Conservation (phyloP, 2,329 filamentous ascomycete genomes). For the Aspergillus sp. region DNA sequence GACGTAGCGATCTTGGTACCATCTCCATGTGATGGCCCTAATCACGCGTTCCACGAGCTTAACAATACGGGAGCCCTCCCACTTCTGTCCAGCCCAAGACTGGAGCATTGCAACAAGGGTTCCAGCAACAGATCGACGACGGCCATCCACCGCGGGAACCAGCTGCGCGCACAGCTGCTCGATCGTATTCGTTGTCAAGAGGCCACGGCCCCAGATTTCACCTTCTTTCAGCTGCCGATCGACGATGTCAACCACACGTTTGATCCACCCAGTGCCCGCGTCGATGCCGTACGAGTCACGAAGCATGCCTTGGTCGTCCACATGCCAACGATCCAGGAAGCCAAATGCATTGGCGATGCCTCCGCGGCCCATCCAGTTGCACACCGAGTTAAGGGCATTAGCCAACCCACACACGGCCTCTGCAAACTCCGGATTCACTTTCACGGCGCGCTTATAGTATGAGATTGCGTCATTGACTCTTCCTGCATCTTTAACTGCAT, state of each 20-base stretch:
- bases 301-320: conserved; percentile 79
- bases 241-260: conserved; percentile 87
- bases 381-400: conserved; percentile 94
- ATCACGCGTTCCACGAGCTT: conserved; percentile 81
- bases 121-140: conserved; percentile 24
- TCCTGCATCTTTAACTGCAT: conserved; percentile 96
- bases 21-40: conserved; percentile 74
- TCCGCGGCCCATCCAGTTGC: conserved; percentile 87
- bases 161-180: conserved; percentile 53
- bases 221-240: conserved; percentile 83
- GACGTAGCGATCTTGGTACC: conserved; percentile 82
- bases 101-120: conserved; percentile 41
- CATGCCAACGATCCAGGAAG: conserved; percentile 86
- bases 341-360: conserved; percentile 75
- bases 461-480: conserved; percentile 86
- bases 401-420: conserved; percentile 95
- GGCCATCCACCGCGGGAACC: conserved; percentile 30
- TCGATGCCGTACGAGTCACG: conserved; percentile 67
- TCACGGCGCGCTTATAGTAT: conserved; percentile 88
- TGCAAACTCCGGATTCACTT: conserved; percentile 90
- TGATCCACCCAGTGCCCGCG: conserved; percentile 75
- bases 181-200: conserved; percentile 59
- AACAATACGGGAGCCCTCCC: conserved; percentile 85
- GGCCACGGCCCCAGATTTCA: conserved; percentile 77
- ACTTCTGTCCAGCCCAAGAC: conserved; percentile 70